phyloP scores from a whole-genome alignment of 2,329 filamentous ascomycete genomes.

The Pseudopithomyces maydicus region DNA sequence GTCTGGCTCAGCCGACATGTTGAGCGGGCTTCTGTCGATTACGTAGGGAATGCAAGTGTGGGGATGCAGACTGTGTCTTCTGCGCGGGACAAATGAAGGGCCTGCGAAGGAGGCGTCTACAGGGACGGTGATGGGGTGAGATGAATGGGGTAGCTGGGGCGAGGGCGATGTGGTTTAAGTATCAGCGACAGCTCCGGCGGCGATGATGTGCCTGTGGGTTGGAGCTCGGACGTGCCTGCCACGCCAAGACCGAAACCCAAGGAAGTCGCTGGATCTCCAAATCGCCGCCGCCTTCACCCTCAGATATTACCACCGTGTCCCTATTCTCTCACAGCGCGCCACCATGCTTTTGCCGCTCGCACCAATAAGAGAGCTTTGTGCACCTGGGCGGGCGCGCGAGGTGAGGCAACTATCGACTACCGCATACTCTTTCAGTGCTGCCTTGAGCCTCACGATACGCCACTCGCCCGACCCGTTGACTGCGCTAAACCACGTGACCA shows the following conservation, averaged over 20 bases:
- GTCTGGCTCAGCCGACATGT: constrained; percentile 58
- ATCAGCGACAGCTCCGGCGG: constrained; percentile 25
- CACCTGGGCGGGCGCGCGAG: background rate
- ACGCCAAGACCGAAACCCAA: constrained; percentile 37
- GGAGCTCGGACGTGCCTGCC: constrained; percentile 22
- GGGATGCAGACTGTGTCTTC: constrained; percentile 14
- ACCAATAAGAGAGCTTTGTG: background rate
- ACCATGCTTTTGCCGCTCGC: constrained; percentile 1
- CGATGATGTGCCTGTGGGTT: constrained; percentile 31
- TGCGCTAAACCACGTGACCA: too few relatives aligned
- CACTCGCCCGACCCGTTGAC: background rate
- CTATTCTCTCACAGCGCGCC: constrained; percentile 6
- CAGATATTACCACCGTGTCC: constrained; percentile 24
- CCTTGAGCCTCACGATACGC: background rate
- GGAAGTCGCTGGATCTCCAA: constrained; percentile 29
- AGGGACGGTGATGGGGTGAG: constrained; percentile 28
- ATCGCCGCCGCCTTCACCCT: constrained; percentile 12
- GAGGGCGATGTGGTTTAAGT: constrained; percentile 42
- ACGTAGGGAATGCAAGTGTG: constrained; percentile 22
- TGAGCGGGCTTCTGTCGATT: constrained; percentile 21
- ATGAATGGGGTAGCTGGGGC: constrained; percentile 27
- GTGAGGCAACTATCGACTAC: background rate
- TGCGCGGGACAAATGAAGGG: constrained; percentile 19
- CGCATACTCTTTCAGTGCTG: background rate
- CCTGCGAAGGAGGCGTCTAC: constrained; percentile 11